Base-by-base conservation (phyloP, 2,329 filamentous ascomycete species). In the Ascomycota sp. region DNA sequence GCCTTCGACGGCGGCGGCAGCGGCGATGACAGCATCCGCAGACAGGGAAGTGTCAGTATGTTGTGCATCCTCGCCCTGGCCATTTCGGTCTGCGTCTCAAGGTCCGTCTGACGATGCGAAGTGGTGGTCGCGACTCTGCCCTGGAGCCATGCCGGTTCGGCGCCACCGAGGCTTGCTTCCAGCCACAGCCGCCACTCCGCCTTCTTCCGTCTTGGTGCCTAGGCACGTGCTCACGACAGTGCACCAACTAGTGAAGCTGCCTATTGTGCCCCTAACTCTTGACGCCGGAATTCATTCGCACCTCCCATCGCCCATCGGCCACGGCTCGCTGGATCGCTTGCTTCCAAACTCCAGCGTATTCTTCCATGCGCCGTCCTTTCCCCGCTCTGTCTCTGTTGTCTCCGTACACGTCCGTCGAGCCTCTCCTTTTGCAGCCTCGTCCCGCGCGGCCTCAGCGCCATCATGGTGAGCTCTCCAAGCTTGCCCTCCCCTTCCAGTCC, bases 191-290 rank as follows among this genome's bases (percentile, higher is more conserved):
- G 13, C 11, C 6, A 13, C 13, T 5, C 13, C 8, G n/a, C 3
- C 17, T 20, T 19, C 8, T n/a, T 9, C 7, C 4, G 15, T 20
- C 4, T 42, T 32, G 9, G 28, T 31, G 40, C 47, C 47, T 51
- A 40, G 47, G 47, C 47, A 51, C 15, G 29, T 17, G 15, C 15
- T 17, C 32, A 36, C 43, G 41, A 44, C 44, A 24, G 17, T 43
- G 51, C 53, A 52, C 52, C 56, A 52, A 52, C 53, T 56, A 48
- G 43, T 49, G 46, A 27, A 52, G 53, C 48, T 56, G 53, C 53
- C 53, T 56, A 52, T 48, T 38, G 19, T n/a, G 8, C 7, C 3
- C 24, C 24, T 3, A 11, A 3, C 24, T 26, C 15, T 17, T 17
- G 15, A 17, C 15, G 15, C 15, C 15, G 4, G 15, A 4, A 17